Evolutionary conservation across 2,329 filamentous ascomycete genomes (phyloP).

Genomic region (Clonostachys rhizophaga): DNA sequence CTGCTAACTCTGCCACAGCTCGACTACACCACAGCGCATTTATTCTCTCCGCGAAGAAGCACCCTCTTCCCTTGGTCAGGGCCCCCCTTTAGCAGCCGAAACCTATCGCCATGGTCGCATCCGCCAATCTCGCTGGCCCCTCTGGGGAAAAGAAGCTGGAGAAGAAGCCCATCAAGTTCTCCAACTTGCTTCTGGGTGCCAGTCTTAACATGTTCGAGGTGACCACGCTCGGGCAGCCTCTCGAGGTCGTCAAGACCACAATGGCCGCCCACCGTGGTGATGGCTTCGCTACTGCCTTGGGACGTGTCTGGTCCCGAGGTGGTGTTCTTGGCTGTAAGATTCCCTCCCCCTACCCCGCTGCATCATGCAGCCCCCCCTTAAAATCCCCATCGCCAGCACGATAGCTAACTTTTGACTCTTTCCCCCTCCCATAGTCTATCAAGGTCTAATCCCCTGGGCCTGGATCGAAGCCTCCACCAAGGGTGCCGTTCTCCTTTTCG

Average conservation of each 20-base stretch:
- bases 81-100: constrained; percentile 53
- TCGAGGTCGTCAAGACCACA: constrained; percentile 99
- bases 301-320: constrained; percentile 89
- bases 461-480: constrained; percentile 99
- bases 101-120: constrained; percentile 54
- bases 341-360: constrained; percentile 1
- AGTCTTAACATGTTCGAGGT: constrained; percentile 95
- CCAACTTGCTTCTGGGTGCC: constrained; percentile 91
- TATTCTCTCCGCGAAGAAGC: constrained; percentile 66
- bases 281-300: constrained; percentile 75
- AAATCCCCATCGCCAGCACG: no score
- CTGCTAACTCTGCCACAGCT: no score
- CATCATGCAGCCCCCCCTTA: neutral
- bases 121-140: constrained; percentile 47
- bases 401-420: neutral
- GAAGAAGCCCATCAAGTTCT: constrained; percentile 99
- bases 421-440: constrained; percentile 71
- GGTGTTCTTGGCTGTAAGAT: constrained; percentile 88
- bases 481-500: constrained; percentile 97
- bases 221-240: constrained; percentile 65
- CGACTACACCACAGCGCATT: no score
- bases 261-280: constrained; percentile 97
- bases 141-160: constrained; percentile 57
- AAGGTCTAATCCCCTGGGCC: constrained; percentile 98
- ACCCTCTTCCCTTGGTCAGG: constrained; percentile 97